Base-by-base conservation (phyloP, 148 eudicot species). In the Arbutus unedo region DNA sequence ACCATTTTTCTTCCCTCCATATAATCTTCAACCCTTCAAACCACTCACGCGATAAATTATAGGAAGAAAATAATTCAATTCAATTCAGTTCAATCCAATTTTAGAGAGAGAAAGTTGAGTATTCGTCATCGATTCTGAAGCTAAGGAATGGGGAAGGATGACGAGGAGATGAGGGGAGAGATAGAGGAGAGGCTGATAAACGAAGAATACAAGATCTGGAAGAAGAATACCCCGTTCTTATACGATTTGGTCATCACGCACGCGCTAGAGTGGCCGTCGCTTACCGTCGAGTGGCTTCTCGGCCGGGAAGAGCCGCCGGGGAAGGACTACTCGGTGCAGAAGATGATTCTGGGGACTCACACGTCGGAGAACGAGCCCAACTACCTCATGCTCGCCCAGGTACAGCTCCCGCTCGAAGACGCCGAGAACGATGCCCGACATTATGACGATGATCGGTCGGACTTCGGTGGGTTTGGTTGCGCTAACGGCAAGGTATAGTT, bases 121-220 rank as follows among this genome's bases (percentile, higher is more conserved):
- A 4, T 44, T 77, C 62, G 47, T 6, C 38, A 50, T 49, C 43
- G 78, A 21, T 74, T 50, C 41, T 21, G 44, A 23, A 76, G 25
- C 59, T 4, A 55, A 38, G 80, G 41, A 82, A 95, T 95, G 98
- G 94, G 91, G 78, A 92, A 89, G 80, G 95, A 92, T 70, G 96
- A 91, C 43, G 97, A 91, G 10, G 93, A 92, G 85, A 88, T 88
- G 90, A 88, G 93, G 86, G 91, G 90, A 16, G 91, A 90, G 78
- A 88, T 92, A n/a, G 97, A 93, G 87, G 93, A 91, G 91, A 87
- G 96, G 56, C 77, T 91, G 87, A 89, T 92, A 51, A 93, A 93
- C 81, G 97, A 95, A 74, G 98, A 95, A 82, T 95, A 92, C 90
- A 93, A 93, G 87, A 92, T 91, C 57, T 95, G 98, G 98, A 95